Percentiles rank a stretch among this genome's conserved stretches.
Conservation (phyloP, 345 rosid genomes). For the Populus davidiana region DNA sequence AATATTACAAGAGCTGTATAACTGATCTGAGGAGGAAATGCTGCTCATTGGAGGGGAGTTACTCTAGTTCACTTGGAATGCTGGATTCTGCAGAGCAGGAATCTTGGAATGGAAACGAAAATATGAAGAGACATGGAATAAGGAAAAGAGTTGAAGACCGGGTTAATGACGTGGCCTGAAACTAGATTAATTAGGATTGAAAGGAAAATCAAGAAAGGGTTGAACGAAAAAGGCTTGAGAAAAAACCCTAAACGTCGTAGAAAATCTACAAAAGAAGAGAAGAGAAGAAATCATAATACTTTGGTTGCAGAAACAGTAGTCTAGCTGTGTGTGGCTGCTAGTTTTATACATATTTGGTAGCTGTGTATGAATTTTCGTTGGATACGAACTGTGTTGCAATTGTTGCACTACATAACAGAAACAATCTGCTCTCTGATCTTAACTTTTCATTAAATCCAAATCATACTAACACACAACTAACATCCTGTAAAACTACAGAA, state of each 20-base stretch:
- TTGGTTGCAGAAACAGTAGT: neutral
- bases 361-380: neutral
- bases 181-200: no score
- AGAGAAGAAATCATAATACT: no score
- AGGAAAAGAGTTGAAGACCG: slow-evolving; percentile 9
- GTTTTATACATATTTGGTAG: no score
- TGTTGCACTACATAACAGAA: neutral
- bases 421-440: neutral
- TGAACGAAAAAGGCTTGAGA: no score
- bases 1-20: slow-evolving; percentile 38
- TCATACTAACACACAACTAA: neutral
- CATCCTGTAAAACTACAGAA: neutral
- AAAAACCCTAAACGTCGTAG: no score
- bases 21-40: slow-evolving; percentile 34
- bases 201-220: no score
- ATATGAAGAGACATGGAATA: slow-evolving; percentile 34
- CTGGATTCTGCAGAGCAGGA: slow-evolving; percentile 43
- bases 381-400: no score
- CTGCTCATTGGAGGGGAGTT: slow-evolving; percentile 34
- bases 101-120: slow-evolving; percentile 43
- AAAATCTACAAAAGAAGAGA: no score
- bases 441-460: no score
- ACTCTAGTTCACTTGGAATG: slow-evolving; percentile 33
- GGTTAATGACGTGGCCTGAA: neutral
- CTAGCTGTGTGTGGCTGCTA: neutral